A percentile compares a stretch with the other conserved stretches of the same genome.
phyloP scores from a whole-genome alignment of 1,139 yeast species.

The Geotrichum klebahnii region DNA sequence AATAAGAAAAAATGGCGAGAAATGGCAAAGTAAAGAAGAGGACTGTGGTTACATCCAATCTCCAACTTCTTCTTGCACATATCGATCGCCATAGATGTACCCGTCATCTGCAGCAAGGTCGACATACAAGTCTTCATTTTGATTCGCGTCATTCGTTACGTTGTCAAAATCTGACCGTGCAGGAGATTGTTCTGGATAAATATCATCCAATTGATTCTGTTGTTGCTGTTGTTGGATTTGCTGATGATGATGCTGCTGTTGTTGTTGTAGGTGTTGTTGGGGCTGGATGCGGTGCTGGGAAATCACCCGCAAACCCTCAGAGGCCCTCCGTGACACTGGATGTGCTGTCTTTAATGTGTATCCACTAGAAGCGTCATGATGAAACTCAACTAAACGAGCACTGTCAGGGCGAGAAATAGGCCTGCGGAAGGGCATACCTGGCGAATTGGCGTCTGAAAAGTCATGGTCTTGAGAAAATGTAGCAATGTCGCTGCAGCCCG shows the following conservation, averaged over 20 bases:
- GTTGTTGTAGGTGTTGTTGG: slow-evolving; percentile 1
- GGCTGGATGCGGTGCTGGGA: no score
- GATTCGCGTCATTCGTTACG: neutral
- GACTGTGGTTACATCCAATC: slow-evolving; percentile 3
- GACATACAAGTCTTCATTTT: neutral
- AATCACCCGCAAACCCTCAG: neutral
- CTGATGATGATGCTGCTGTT: neutral
- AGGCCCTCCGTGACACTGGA: neutral
- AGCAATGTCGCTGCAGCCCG: slow-evolving; percentile 28
- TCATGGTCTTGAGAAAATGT: slow-evolving; percentile 7
- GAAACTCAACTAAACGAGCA: no score
- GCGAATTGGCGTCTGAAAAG: slow-evolving; percentile 6
- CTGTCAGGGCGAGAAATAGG: no score
- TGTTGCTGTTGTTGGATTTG: neutral
- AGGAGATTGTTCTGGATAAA: neutral
- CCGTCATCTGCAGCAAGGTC: neutral
- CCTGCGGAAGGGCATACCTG: slow-evolving; percentile 5
- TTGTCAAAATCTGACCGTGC: neutral
- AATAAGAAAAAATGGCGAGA: no score
- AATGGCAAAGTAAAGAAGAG: no score
- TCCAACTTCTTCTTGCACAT: neutral
- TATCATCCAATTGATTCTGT: neutral
- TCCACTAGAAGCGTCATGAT: neutral
- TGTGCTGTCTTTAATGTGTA: neutral
- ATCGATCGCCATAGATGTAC: no score